Evolutionary conservation across 768 basidiomycete species (phyloP).

Genomic region (Russula virescens): DNA sequence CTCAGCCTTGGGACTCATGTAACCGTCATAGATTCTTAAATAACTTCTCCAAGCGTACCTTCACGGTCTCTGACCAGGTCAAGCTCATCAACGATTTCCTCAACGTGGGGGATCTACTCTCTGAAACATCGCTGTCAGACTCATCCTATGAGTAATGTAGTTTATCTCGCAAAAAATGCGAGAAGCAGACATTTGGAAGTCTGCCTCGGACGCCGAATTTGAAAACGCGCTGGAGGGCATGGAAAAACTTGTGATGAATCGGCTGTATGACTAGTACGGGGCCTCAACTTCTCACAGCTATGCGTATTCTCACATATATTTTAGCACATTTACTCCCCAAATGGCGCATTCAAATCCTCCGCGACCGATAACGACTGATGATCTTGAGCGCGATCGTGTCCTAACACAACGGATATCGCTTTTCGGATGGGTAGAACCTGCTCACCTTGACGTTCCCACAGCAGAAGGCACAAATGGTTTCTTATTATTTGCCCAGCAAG

Average conservation of each 20-base stretch:
- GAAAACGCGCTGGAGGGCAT: conserved; percentile 97
- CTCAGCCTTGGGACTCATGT: background rate
- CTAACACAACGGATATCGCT: conserved; percentile 84
- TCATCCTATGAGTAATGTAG: conserved; percentile 36
- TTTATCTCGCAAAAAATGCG: conserved; percentile 91
- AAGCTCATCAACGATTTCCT: conserved; percentile 95
- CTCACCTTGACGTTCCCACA: conserved; percentile 86
- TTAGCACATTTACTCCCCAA: conserved; percentile 89
- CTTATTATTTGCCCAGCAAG: conserved; percentile 84
- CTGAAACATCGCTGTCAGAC: background rate
- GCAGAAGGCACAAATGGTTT: conserved; percentile 74
- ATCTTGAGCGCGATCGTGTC: conserved; percentile 92
- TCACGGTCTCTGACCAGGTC: conserved; percentile 88
- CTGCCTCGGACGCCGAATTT: conserved; percentile 74
- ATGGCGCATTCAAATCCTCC: conserved; percentile 59
- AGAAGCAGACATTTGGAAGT: conserved; percentile 76
- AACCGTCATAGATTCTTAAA: conserved; percentile 70
- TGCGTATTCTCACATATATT: background rate
- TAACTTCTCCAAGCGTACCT: conserved; percentile 88
- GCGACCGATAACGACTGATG: conserved; percentile 83
- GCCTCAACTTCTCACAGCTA: background rate
- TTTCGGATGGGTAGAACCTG: conserved; percentile 85
- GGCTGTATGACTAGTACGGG: conserved; percentile 88
- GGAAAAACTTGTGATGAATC: conserved; percentile 99
- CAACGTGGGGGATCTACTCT: conserved; percentile 44